Conservation (phyloP, 2,329 filamentous ascomycete genomes). For the Alternaria triticimaculans region DNA sequence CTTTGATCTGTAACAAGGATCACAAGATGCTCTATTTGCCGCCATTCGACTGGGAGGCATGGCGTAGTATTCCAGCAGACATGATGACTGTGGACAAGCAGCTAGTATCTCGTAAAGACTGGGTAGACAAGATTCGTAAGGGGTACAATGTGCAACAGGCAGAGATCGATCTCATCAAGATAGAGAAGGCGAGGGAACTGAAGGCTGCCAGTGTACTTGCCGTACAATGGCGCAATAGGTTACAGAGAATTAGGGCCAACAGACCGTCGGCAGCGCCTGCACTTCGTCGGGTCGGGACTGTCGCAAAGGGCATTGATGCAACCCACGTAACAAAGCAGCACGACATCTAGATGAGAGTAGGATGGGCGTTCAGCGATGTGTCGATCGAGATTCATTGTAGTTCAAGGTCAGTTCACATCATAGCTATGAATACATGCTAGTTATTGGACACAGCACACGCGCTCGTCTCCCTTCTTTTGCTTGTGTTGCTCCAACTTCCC, state of each 20-base stretch:
- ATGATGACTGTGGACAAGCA: not conserved
- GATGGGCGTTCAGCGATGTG: too few species aligned
- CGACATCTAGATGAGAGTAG: too few species aligned
- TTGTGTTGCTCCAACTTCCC: not conserved
- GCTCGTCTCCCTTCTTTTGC: not conserved
- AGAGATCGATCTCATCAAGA: not conserved
- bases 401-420: not conserved
- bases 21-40: not conserved
- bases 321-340: too few species aligned
- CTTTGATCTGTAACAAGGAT: not conserved
- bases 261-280: not conserved
- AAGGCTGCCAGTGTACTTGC: not conserved
- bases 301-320: too few species aligned
- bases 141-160: not conserved
- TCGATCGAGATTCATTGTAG: too few species aligned
- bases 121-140: not conserved
- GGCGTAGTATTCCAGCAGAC: not conserved
- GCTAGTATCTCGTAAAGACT: not conserved
- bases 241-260: not conserved
- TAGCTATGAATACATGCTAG: not conserved
- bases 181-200: not conserved
- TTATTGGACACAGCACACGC: not conserved
- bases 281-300: not conserved
- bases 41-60: not conserved
- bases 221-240: not conserved